Conservation (phyloP, 148 eudicot species). For the Gaultheria prostrata region DNA sequence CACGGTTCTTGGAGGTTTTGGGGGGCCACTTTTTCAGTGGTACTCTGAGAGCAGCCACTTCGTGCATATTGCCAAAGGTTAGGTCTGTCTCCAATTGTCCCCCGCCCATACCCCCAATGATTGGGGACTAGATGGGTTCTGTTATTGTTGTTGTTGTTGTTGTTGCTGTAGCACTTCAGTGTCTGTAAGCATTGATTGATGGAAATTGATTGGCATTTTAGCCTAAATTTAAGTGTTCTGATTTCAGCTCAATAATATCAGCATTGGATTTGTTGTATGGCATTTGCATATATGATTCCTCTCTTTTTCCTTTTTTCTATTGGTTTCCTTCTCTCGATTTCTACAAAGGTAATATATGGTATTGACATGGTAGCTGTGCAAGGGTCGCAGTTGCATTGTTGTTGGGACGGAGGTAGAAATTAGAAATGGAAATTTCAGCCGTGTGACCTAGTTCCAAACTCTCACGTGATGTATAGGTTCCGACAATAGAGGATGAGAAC, state of each 20-base stretch:
- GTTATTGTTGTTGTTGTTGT: no score
- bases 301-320: background rate
- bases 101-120: no score
- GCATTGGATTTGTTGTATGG: background rate
- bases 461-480: background rate
- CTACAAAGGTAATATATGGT: background rate
- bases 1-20: no score
- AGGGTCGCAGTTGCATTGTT: background rate
- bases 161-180: background rate
- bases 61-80: no score
- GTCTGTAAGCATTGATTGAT: background rate
- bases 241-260: background rate
- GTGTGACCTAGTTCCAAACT: background rate
- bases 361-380: background rate
- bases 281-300: background rate
- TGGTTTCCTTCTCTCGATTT: background rate
- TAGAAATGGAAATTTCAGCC: background rate
- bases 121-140: no score
- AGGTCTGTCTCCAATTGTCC: no score
- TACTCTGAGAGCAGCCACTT: no score
- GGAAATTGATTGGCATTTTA: background rate
- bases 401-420: background rate
- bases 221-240: background rate
- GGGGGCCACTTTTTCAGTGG: no score
- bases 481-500: no score